These are phyloP conservation scores for Phytophthora vignae DNA, from an alignment of 352 stramenopile species.

Conservation along the genomic window DNA sequence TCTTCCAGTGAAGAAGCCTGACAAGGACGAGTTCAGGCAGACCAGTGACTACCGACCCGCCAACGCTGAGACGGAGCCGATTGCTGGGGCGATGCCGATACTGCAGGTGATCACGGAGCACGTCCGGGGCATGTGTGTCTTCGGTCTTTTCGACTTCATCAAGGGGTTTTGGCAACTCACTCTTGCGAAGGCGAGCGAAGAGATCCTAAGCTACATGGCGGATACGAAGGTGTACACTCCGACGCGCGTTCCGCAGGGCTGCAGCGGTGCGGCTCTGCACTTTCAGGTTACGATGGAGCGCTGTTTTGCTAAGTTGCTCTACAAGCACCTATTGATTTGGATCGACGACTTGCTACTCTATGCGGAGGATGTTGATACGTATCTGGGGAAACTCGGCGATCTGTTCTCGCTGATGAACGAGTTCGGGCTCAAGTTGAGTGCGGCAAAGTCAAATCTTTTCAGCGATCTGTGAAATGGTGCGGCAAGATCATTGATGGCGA, in stretches of 20 bases:
- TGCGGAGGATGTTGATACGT: slow-evolving; percentile 24
- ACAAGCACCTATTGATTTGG: slow-evolving; percentile 35
- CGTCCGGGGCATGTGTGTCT: slow-evolving; percentile 5
- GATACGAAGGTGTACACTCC: slow-evolving; percentile 26
- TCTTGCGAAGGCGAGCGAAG: slow-evolving; percentile 5
- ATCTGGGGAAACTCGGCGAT: slow-evolving; percentile 27
- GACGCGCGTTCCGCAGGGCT: slow-evolving; percentile 22
- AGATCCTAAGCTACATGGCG: slow-evolving; percentile 30
- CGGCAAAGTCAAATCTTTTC: slow-evolving; percentile 26
- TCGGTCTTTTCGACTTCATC: slow-evolving; percentile 15
- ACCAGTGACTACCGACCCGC: slow-evolving; percentile 9
- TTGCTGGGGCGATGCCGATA: slow-evolving; percentile 15
- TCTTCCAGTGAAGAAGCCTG: slow-evolving; percentile 6
- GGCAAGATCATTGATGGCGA: slow-evolving; percentile 20
- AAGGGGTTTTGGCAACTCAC: slow-evolving; percentile 1
- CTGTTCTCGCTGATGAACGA: slow-evolving; percentile 29
- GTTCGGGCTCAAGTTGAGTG: slow-evolving; percentile 37
- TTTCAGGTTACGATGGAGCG: slow-evolving; percentile 17
- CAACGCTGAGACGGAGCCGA: slow-evolving; percentile 3
- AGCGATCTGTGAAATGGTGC: slow-evolving; percentile 29
- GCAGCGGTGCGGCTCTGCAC: slow-evolving; percentile 11
- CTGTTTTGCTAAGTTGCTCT: slow-evolving; percentile 13
- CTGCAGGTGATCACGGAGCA: slow-evolving; percentile 5
- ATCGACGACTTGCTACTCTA: slow-evolving; percentile 45
- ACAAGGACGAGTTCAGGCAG: not conserved